Evolutionary conservation across 129 eudicot genomes (phyloP), one percentile per base, ranked within the genome.

Genomic region (Silybum marianum): DNA sequence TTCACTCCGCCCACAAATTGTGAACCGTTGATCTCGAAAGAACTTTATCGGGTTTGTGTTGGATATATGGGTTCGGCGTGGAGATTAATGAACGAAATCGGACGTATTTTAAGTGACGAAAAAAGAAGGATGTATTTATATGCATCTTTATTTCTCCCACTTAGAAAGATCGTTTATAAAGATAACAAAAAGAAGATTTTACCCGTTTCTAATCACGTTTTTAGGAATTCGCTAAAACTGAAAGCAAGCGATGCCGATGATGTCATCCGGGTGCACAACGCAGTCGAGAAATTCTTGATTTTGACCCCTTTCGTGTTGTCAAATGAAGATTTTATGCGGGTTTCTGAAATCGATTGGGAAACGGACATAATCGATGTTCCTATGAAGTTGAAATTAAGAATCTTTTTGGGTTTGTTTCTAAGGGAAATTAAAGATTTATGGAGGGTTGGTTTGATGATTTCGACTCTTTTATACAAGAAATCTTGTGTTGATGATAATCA

Each of bases 401-500:
- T 95, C 80, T 90, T 87, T 85, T 72, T 76, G 89, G 97, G 98
- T 11, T 82, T 89, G 88, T 82, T 93, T 76, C 83, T 95, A 16
- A 89, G 92, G 86, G 99, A 92, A 60, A 90, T 95, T 48, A 95
- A 91, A 75, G 93, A 89, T 79, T 89, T 90, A 40, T 95, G 99
- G 99, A 91, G 90, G 73, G 84, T 84, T 42, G 89, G 93, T 7
- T 83, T 95, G 73, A 46, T 93, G 85, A 84, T 89, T 14, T 80
- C 97, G 0, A 74, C 88, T 54, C 78, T 90, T 78, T 16, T 95
- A 18, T 81, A 86, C 74, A 71, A 39, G 85, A 79, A 42, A 71
- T 72, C 73, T 30, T 80, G 82, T 26, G 76, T 19, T 62, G 84
- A 87, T 69, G 3, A 28, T 32, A 32, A 32, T 32, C 81, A 80